Conservation (phyloP, 345 rosid genomes). For the Citropsis articulata region DNA sequence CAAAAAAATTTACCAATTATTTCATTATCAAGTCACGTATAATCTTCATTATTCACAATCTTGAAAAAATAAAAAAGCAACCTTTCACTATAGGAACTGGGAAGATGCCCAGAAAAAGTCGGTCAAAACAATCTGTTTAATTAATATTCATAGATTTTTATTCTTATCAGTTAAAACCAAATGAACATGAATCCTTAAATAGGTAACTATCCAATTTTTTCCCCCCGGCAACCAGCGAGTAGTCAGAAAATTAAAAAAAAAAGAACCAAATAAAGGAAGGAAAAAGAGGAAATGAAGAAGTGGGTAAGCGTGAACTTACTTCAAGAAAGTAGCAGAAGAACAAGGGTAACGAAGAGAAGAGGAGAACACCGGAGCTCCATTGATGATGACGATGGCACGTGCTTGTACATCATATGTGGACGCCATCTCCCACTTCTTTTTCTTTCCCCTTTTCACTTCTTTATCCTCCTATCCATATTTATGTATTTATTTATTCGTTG, state of each 20-base stretch:
- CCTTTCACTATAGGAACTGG: no score
- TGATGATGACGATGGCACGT: not conserved
- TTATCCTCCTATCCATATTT: not conserved
- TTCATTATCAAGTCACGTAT: not conserved
- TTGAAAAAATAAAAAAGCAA: no score
- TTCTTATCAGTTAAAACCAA: not conserved
- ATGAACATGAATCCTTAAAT: not conserved
- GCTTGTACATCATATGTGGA: conserved; percentile 19
- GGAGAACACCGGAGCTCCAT: conserved; percentile 16
- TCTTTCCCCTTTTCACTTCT: not conserved
- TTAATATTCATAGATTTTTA: not conserved
- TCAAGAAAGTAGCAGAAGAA: conserved; percentile 23
- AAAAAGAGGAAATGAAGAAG: conserved; percentile 4
- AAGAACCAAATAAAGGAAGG: not conserved
- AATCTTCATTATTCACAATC: not conserved
- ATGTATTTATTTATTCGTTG: not conserved
- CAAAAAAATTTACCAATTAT: not conserved
- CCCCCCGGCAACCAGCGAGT: not conserved
- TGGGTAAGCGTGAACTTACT: conserved; percentile 21
- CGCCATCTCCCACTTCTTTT: conserved; percentile 11
- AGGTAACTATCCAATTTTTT: not conserved
- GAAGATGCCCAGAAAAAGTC: not conserved
- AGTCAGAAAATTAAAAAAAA: not conserved
- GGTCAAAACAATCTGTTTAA: not conserved
- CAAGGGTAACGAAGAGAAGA: conserved; percentile 9